Base-by-base conservation (phyloP, 78 protist species). In the Anaeramoeba ignava region DNA sequence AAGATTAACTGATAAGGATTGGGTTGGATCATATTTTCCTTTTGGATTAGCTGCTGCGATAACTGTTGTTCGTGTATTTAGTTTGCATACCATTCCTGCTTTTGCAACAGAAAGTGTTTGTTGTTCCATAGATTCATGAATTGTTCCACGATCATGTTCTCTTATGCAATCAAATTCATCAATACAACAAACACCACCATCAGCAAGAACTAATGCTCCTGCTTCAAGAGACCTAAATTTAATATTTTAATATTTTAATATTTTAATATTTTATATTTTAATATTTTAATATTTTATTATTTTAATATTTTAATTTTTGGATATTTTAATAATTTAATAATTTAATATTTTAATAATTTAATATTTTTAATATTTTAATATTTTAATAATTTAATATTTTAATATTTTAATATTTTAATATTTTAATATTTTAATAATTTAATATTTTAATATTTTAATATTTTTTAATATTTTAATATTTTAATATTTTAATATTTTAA, bases 181-280 rank as follows among this genome's bases (percentile, higher is more conserved):
- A 31, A 97, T 96, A 88, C 98, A 94, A 79, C 99, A 97, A 12
- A 97, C 34, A 34, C 99, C 99, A 27, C 99, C 99, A 82, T 97
- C 99, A 0, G 99, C 99, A 31, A 97, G 40, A 12, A 97, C 99
- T 38, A 97, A 89, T 0, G 99, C 99, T 3, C 99, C 99, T 0
- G 99, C 98, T 82, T 97, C 99, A 2, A 97, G 85, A 39, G 83
- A 82, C 94, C n/a, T n/a, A n/a, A n/a, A n/a, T n/a, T n/a, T n/a
- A n/a, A n/a, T n/a, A n/a, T 54, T 27, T 54, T 54, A 27, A 27
- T 54, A 54, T 54, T 54, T 54, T 54, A 27, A 54, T 54, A 27
- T 54, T 54, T 54, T 54, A 27, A 27, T 54, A 27, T 8, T 54
- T 54, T 27, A 54, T 54, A 27, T 27, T 27, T 27, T 17, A 54